Base-by-base conservation (phyloP, 2,329 filamentous ascomycete species). In the Chlorencoelia australis region DNA sequence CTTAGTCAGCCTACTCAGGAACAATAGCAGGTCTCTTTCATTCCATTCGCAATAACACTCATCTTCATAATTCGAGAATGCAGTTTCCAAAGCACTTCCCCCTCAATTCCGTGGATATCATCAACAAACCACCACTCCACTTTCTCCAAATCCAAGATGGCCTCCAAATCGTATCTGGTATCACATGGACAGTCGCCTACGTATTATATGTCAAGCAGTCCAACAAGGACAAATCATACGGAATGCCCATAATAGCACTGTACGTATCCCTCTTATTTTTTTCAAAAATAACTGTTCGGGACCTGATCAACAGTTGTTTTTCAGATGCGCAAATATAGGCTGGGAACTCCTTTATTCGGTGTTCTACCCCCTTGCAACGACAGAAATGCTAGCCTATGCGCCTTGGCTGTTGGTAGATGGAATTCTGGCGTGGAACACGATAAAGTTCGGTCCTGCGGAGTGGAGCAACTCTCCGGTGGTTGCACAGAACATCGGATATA, bases 221-320 rank as follows among this genome's bases (percentile, higher is more conserved):
- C 9, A 17, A 34, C 16, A 14, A 22, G 13, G 32, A 34, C 18
- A 22, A 34, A 27, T 34, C 32, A 10, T 34, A 26, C 22, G 32
- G 28, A n/a, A 34, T 27, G 32, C 32, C 21, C 8, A 22, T 34
- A 3, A 5, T 34, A 6, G 32, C 21, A 34, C 19, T 24, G n/a
- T 24, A 26, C 15, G 7, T 8, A 30, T n/a, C n/a, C n/a, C n/a
- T n/a, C n/a, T 9, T 7, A 20, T 14, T 15, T 20, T 32, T n/a
- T 17, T 20, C 15, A 20, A 17, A 15, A 32, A 20, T 17, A 14
- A 20, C n/a, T 21, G 18, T n/a, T 21, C 30, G n/a, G 18, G 25
- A 3, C 7, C 7, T 14, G 25, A n/a, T 13, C 25, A 7, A 7
- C 21, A 9, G 7, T 35, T 26, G 24, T 5, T 18, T n/a, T 14